phyloP scores from a whole-genome alignment of 2,329 filamentous ascomycete genomes.

The Apiospora aurea region DNA sequence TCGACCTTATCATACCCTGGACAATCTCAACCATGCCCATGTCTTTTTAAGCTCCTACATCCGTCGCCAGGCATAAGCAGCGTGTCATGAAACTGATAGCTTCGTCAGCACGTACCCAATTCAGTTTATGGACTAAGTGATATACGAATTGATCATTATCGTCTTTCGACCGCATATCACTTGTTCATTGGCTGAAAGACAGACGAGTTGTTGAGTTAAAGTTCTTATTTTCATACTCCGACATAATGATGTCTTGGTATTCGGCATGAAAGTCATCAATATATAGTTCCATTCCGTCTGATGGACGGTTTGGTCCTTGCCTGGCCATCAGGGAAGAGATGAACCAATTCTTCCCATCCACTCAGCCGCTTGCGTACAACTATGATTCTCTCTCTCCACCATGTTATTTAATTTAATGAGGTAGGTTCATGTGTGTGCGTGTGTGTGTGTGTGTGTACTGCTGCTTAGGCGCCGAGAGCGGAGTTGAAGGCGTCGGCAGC shows the following conservation, averaged over 20 bases:
- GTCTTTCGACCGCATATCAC: neutral
- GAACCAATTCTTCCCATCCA: neutral
- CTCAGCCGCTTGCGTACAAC: neutral
- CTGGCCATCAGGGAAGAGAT: neutral
- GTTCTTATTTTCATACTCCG: neutral
- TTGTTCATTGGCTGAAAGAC: neutral
- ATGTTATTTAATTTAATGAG: neutral
- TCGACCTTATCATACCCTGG: too few relatives aligned
- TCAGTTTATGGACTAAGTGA: neutral
- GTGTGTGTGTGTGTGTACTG: neutral
- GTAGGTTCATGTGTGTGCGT: neutral
- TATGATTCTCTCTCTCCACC: neutral
- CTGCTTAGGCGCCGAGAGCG: conserved; percentile 44
- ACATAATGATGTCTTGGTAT: neutral
- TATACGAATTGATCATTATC: neutral
- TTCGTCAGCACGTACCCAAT: neutral
- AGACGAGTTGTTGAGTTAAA: neutral
- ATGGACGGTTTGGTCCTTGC: neutral
- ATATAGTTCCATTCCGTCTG: neutral
- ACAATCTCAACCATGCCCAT: too few relatives aligned
- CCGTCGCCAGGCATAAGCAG: neutral
- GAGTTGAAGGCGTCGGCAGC: conserved; percentile 49
- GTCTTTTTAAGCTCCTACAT: too few relatives aligned
- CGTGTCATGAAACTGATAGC: neutral
- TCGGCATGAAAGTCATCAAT: conserved; percentile 9